Base-by-base conservation (phyloP, 768 basidiomycete species). In the Dentipellis fragilis region DNA sequence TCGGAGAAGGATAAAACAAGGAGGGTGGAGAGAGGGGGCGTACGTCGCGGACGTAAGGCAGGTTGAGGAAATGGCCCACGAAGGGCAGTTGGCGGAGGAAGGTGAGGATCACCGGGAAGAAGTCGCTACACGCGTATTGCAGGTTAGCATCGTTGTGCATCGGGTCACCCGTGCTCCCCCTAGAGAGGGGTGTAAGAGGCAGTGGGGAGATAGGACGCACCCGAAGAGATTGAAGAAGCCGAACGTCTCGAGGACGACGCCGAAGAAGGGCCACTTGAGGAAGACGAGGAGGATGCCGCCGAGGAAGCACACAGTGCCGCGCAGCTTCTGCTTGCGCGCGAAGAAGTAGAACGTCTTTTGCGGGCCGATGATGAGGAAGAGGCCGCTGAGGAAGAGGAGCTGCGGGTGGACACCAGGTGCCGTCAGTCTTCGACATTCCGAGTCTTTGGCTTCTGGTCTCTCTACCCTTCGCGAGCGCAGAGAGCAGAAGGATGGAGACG, bases 291-390 rank as follows among this genome's bases (percentile, higher is more conserved):
- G 66, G 60, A 98, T 87, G 14, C 93, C 93, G 34, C 89, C 89
- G 40, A 95, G 67, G 75, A 95, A 95, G 68, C 91, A 93, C 49
- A 79, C 59, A 5, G 90, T 87, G 46, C 96, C 96, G 16, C 96
- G 82, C 60, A 97, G 72, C 71, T 99, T 99, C 70, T 98, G 89
- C 68, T 82, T 89, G 58, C 96, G 83, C 35, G 94, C 89, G 72
- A 99, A 98, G 75, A 99, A 98, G 72, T 92, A 91, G 73, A 96
- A 94, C 17, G 93, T 96, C 75, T 97, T 98, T 60, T 89, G 85
- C 7, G 93, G 93, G 4, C 93, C 96, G 61, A 99, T 98, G 73
- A 98, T 95, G 59, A 98, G 79, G 8, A 94, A 95, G 55, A 99
- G 78, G 50, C 96, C 96, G 2, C 88, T 84, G 40, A 99, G 70